Conservation (phyloP, 331 rosid species). For the Pyrus hybrid region DNA sequence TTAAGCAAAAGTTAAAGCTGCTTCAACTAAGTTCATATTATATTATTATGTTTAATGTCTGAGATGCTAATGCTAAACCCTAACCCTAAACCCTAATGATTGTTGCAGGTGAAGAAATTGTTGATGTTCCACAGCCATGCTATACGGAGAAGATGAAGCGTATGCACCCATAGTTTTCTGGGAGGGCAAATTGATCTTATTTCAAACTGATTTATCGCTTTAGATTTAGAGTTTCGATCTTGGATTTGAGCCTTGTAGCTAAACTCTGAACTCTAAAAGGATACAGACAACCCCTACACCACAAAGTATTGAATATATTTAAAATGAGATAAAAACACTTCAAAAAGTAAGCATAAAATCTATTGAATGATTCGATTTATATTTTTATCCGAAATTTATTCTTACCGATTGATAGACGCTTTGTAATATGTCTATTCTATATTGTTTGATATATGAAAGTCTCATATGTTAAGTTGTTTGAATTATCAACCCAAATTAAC, state of each 20-base stretch:
- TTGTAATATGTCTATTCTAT: no score
- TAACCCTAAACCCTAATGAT: neutral
- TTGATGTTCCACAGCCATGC: no score
- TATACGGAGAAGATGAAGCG: no score
- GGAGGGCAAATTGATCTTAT: neutral
- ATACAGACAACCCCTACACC: neutral
- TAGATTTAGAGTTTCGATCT: neutral
- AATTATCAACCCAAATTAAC: neutral
- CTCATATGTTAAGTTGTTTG: neutral
- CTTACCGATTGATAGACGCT: neutral
- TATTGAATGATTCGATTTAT: neutral
- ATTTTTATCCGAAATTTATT: no score
- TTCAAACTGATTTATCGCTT: neutral
- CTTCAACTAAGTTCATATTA: slow-evolving; percentile 12
- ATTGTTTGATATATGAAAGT: no score
- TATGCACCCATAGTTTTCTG: neutral
- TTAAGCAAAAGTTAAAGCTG: slow-evolving; percentile 20
- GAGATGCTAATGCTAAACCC: neutral
- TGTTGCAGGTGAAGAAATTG: neutral
- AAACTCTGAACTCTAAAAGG: no score
- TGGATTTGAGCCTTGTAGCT: neutral
- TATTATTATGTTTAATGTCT: neutral
- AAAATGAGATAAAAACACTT: neutral
- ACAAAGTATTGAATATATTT: no score
- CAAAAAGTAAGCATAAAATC: no score